A percentile compares a stretch with the other conserved stretches of the same genome.
Conservation (phyloP, 2,329 filamentous ascomycete genomes). For the Botrytis fragariae region DNA sequence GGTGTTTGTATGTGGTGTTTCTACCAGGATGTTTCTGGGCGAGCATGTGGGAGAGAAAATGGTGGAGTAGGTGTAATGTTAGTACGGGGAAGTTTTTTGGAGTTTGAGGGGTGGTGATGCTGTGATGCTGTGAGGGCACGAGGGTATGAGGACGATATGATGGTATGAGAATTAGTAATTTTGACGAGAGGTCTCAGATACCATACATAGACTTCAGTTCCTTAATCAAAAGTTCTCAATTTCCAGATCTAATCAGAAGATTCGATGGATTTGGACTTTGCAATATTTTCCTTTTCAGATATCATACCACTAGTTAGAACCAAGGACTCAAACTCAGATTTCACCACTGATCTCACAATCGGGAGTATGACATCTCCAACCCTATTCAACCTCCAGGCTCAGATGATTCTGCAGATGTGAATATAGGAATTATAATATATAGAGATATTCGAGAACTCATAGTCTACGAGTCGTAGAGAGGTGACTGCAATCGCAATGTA, state of each 20-base stretch:
- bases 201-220: background rate
- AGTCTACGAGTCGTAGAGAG: too few species aligned
- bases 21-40: constrained; percentile 52
- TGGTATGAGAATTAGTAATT: too few species aligned
- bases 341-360: too few species aligned
- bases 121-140: too few species aligned
- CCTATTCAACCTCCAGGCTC: too few species aligned
- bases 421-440: too few species aligned
- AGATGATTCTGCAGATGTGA: too few species aligned
- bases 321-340: too few species aligned
- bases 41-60: constrained; percentile 44
- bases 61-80: constrained; percentile 66
- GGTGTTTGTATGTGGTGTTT: constrained; percentile 56
- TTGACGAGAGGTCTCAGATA: background rate
- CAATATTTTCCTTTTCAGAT: accelerated
- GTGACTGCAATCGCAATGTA: too few species aligned
- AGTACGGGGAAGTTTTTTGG: constrained; percentile 61
- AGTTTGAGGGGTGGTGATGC: background rate
- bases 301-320: background rate
- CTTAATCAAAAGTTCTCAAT: accelerated
- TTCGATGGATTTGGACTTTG: background rate
- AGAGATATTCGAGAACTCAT: too few species aligned
- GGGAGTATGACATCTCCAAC: too few species aligned
- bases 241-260: background rate
- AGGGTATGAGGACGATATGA: background rate